These are phyloP conservation scores for Sungouiozyma ichnusensis DNA, from an alignment of 805 yeast genomes.

Conservation along the genomic window DNA sequence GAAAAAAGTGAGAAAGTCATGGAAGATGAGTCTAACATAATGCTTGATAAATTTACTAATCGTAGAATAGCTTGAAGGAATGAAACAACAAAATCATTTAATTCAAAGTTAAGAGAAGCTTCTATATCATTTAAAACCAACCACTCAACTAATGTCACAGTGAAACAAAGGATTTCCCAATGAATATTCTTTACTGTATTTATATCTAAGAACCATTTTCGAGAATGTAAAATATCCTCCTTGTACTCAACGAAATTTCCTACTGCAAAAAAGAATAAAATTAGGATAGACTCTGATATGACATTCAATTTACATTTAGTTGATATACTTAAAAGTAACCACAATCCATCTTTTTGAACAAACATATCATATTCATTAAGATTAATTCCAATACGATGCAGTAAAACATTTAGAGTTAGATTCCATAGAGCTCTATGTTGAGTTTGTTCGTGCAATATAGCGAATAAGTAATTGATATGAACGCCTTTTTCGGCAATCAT, in stretches of 20 bases:
- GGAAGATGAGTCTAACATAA: constrained; percentile 14
- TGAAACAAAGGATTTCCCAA: constrained; percentile 36
- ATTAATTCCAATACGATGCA: neutral
- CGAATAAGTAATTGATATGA: constrained; percentile 32
- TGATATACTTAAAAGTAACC: neutral
- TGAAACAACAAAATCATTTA: constrained; percentile 21
- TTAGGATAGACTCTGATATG: neutral
- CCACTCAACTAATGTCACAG: constrained; percentile 31
- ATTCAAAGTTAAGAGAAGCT: constrained; percentile 29
- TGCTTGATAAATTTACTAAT: constrained; percentile 14
- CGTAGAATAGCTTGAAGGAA: constrained; percentile 21
- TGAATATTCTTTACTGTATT: constrained; percentile 18
- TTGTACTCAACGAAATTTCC: neutral
- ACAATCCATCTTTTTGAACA: constrained; percentile 11
- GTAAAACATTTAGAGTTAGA: neutral
- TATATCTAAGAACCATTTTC: constrained; percentile 2
- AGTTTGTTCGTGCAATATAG: neutral
- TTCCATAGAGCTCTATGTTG: neutral
- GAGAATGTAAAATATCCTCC: neutral
- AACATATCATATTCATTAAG: constrained; percentile 11
- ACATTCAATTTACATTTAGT: neutral
- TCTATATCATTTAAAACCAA: constrained; percentile 28
- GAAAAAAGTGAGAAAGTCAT: constrained; percentile 16
- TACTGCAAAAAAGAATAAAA: neutral
- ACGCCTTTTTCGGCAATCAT: constrained; percentile 36